Conservation (phyloP, 306 rosid genomes). For the Corylus avellana region DNA sequence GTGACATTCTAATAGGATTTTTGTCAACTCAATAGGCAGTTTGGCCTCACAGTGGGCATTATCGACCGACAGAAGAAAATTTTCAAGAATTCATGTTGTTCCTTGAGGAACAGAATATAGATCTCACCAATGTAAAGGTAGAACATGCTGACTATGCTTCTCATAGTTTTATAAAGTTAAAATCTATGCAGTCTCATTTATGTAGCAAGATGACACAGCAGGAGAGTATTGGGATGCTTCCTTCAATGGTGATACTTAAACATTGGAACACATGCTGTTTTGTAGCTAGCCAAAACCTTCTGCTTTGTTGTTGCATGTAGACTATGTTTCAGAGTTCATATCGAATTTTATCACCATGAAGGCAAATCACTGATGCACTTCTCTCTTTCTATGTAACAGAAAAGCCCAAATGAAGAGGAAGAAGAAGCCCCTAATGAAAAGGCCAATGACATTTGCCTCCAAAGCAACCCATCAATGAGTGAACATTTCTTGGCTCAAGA, state of each 20-base stretch:
- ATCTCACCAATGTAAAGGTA: slow-evolving; percentile 79
- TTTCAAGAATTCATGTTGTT: slow-evolving; percentile 65
- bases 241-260: neutral
- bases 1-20: slow-evolving; percentile 21
- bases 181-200: too few species aligned
- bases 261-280: neutral
- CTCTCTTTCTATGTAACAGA: slow-evolving; percentile 42
- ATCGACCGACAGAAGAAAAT: slow-evolving; percentile 85
- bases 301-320: neutral
- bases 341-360: neutral
- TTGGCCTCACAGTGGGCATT: slow-evolving; percentile 98
- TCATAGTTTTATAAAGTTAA: neutral
- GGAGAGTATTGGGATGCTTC: neutral
- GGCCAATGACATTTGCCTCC: slow-evolving; percentile 13
- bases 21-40: slow-evolving; percentile 51
- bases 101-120: slow-evolving; percentile 60
- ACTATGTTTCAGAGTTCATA: too few species aligned
- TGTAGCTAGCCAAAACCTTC: neutral
- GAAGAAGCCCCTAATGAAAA: slow-evolving; percentile 36
- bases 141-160: slow-evolving; percentile 4
- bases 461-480: slow-evolving; percentile 28
- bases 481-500: slow-evolving; percentile 22
- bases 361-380: neutral
- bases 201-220: neutral
- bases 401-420: slow-evolving; percentile 57